Evolutionary conservation across 257 asterid genomes (phyloP).

Genomic region (Nicotiana sylvestris): DNA sequence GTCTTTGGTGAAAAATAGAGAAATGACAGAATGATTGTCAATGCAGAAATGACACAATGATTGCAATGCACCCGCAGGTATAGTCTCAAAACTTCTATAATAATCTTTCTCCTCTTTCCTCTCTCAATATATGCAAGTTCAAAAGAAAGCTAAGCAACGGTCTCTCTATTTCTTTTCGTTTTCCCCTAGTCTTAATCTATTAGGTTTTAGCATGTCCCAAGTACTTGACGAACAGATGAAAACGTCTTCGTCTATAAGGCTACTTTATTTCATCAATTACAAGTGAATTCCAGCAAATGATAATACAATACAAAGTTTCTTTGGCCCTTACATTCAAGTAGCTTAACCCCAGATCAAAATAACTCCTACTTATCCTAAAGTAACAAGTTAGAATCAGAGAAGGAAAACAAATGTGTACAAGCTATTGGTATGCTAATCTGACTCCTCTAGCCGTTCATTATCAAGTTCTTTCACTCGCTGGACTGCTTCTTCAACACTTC

Average conservation of each 20-base stretch:
- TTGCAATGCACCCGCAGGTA: no score
- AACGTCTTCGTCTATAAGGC: no score
- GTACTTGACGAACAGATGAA: no score
- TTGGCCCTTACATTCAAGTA: background rate
- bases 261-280: no score
- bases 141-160: background rate
- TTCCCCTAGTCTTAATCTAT: background rate
- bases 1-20: background rate
- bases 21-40: background rate
- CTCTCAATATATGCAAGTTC: background rate
- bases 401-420: background rate
- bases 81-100: no score
- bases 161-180: no score
- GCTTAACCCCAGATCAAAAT: no score
- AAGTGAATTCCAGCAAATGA: no score
- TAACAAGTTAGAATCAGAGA: background rate
- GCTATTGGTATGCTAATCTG: background rate
- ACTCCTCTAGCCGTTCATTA: background rate
- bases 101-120: no score
- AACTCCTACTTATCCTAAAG: background rate
- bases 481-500: slow-evolving; percentile 18
- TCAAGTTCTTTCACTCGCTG: slow-evolving; percentile 23
- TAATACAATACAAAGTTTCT: background rate
- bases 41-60: background rate
- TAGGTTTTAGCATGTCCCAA: background rate